Evolutionary conservation across 2,329 filamentous ascomycete species (phyloP).

Genomic region (Ceratocystiopsis brevicomis): DNA sequence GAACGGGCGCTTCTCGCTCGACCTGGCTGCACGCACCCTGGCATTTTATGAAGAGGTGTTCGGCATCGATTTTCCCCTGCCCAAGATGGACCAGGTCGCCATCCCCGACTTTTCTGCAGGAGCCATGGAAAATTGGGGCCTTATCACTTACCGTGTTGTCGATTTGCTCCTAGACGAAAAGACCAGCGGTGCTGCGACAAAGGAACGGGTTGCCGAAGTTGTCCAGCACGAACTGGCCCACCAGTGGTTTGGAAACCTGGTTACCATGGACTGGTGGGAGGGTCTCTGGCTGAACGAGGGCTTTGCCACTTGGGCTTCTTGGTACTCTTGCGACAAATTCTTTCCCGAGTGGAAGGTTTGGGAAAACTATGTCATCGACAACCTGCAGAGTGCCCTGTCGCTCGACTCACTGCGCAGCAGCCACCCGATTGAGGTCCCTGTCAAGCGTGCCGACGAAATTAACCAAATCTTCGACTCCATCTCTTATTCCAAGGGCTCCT

Average conservation of each 20-base stretch:
- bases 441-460: constrained; percentile 87
- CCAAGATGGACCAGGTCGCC: constrained; percentile 93
- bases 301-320: constrained; percentile 74
- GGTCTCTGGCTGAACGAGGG: constrained; percentile 82
- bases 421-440: constrained; percentile 89
- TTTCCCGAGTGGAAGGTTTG: constrained; percentile 98
- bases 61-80: constrained; percentile 66
- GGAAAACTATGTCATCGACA: constrained; percentile 88
- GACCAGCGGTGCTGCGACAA: constrained; percentile 69
- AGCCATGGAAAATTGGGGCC: constrained; percentile 97
- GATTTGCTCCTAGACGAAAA: constrained; percentile 84
- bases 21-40: constrained; percentile 74
- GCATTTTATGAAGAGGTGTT: constrained; percentile 94
- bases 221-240: constrained; percentile 93
- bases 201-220: constrained; percentile 84
- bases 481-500: constrained; percentile 92
- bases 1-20: constrained; percentile 75
- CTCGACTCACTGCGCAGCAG: constrained; percentile 86
- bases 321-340: constrained; percentile 82
- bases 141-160: constrained; percentile 87
- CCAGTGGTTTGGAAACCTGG: constrained; percentile 83
- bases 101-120: constrained; percentile 91
- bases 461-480: constrained; percentile 98
- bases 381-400: constrained; percentile 68
- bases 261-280: constrained; percentile 92